Conservation (phyloP, 164 flowering plant species). For the Stephania cephalantha region DNA sequence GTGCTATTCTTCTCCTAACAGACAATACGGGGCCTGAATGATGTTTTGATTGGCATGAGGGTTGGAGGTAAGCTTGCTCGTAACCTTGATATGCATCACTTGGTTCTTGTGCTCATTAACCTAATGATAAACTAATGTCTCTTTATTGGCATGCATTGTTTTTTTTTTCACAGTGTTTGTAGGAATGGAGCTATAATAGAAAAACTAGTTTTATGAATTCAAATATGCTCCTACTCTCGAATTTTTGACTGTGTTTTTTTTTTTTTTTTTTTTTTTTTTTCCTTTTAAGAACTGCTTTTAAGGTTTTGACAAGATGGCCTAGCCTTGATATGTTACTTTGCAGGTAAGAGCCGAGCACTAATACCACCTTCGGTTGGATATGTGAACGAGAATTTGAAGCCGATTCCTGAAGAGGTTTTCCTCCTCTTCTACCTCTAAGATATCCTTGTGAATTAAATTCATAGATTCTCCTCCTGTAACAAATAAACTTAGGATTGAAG, state of each 20-base stretch:
- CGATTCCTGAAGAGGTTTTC: slow-evolving; percentile 84
- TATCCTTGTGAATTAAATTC: background rate
- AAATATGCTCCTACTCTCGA: background rate
- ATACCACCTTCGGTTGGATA: slow-evolving; percentile 90
- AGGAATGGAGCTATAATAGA: too few species aligned
- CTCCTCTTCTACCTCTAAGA: background rate
- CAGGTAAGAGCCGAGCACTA: slow-evolving; percentile 94
- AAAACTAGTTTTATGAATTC: too few species aligned
- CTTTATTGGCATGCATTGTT: too few species aligned
- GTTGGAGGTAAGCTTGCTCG: slow-evolving; percentile 64
- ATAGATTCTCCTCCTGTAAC: background rate
- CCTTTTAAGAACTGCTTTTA: background rate
- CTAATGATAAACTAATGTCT: background rate
- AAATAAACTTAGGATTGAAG: background rate
- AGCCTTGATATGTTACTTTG: slow-evolving; percentile 5
- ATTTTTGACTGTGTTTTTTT: background rate
- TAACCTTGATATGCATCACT: background rate
- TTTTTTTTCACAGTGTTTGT: too few species aligned
- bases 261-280: background rate
- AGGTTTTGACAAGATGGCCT: background rate
- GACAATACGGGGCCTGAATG: slow-evolving; percentile 80
- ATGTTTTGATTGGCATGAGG: slow-evolving; percentile 81
- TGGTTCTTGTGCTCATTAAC: background rate
- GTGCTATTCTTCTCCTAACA: slow-evolving; percentile 20
- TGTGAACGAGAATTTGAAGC: slow-evolving; percentile 60